phyloP scores from a whole-genome alignment of 164 flowering plant genomes.

The Cinnamomum chago region DNA sequence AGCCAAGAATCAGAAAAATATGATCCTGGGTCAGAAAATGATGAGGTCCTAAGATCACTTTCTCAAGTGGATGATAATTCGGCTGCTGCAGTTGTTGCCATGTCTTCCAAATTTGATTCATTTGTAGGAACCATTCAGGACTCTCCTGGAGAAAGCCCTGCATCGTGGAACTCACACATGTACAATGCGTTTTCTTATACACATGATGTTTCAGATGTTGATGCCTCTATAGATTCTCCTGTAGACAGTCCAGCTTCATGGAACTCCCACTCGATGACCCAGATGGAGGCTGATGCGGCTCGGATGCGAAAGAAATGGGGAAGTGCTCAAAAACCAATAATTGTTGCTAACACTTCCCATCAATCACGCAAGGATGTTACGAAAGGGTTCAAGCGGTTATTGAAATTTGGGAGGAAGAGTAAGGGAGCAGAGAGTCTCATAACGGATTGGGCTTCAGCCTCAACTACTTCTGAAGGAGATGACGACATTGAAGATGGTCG shows the following conservation, averaged over 20 bases:
- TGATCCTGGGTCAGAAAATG: constrained; percentile 57
- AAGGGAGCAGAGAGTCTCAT: constrained; percentile 70
- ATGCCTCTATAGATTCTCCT: constrained; percentile 84
- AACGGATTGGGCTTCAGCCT: constrained; percentile 85
- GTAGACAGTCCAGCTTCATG: constrained; percentile 92
- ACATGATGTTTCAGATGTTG: constrained; percentile 80
- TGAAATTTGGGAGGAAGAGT: constrained; percentile 87
- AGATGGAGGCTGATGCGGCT: constrained; percentile 78
- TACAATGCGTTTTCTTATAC: constrained; percentile 69
- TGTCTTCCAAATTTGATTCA: constrained; percentile 40
- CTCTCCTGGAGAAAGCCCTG: constrained; percentile 84
- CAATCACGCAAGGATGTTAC: constrained; percentile 82
- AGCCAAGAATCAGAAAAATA: constrained; percentile 55
- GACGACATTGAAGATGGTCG: constrained; percentile 95
- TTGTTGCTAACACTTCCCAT: constrained; percentile 49
- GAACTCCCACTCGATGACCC: constrained; percentile 66
- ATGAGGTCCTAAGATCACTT: constrained; percentile 44
- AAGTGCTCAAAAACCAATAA: constrained; percentile 70
- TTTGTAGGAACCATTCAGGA: constrained; percentile 48
- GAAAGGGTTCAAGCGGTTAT: constrained; percentile 83
- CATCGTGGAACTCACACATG: constrained; percentile 72
- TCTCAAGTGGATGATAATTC: constrained; percentile 54
- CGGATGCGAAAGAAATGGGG: constrained; percentile 99
- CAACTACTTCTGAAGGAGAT: constrained; percentile 96
- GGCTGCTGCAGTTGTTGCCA: constrained; percentile 47